Conservation (phyloP, 1,139 yeast genomes). For the Hemisphaericaspora lyxosophila region DNA sequence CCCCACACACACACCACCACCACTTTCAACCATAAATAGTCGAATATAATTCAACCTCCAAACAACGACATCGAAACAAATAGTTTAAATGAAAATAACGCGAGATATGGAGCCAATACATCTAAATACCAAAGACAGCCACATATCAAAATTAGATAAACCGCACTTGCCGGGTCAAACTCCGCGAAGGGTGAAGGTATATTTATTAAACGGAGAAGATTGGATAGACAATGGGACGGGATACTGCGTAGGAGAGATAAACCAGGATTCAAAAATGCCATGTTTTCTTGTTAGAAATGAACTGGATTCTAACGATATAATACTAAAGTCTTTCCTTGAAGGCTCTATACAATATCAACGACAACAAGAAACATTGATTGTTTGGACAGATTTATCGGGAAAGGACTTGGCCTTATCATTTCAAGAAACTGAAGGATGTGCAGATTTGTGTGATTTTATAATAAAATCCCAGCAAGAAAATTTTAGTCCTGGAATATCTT, state of each 20-base stretch:
- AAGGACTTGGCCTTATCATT: constrained; percentile 86
- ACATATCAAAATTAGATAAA: background rate
- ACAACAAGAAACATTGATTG: constrained; percentile 91
- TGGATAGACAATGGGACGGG: constrained; percentile 98
- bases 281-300: constrained; percentile 76
- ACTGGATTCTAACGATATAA: constrained; percentile 53
- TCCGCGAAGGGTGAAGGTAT: constrained; percentile 86
- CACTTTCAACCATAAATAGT: too few relatives aligned
- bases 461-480: constrained; percentile 61
- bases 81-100: too few relatives aligned
- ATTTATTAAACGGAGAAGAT: constrained; percentile 72
- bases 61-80: too few relatives aligned
- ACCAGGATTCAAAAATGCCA: constrained; percentile 43
- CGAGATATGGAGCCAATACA: constrained; percentile 1
- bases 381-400: constrained; percentile 85
- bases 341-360: constrained; percentile 85
- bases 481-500: constrained; percentile 65
- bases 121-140: background rate
- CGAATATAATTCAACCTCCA: too few relatives aligned
- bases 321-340: constrained; percentile 65
- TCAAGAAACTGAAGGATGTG: constrained; percentile 91
- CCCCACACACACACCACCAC: too few relatives aligned
- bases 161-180: constrained; percentile 14
- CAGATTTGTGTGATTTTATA: constrained; percentile 77
- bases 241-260: constrained; percentile 72